Evolutionary conservation across 129 eudicot genomes (phyloP).

Genomic region (Smallanthus sonchifolius): DNA sequence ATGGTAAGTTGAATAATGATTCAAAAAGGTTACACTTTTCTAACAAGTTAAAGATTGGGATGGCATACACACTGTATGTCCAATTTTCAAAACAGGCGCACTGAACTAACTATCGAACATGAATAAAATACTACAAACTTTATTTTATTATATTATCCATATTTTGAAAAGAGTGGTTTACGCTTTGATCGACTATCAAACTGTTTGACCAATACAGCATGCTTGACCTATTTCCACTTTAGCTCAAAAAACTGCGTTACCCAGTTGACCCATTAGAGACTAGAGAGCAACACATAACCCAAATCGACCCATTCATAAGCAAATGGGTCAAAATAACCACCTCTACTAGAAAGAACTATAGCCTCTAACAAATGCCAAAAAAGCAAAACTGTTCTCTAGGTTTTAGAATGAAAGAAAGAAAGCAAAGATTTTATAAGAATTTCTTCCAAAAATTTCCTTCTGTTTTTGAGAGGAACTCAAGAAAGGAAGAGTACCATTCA

Average conservation of each 20-base stretch:
- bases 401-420: not conserved
- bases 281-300: not conserved
- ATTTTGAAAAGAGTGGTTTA: no score
- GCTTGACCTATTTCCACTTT: not conserved
- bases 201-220: not conserved
- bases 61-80: no score
- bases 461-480: not conserved
- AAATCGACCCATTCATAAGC: not conserved
- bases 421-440: not conserved
- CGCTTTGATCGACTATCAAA: not conserved
- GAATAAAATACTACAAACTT: not conserved
- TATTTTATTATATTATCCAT: no score
- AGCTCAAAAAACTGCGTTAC: not conserved
- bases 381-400: no score
- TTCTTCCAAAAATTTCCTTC: not conserved
- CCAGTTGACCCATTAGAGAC: not conserved
- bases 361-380: no score
- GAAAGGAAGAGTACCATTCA: not conserved
- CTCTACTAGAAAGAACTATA: not conserved
- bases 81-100: no score
- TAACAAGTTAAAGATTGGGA: no score
- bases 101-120: no score
- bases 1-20: no score
- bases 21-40: no score
- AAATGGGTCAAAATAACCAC: not conserved